phyloP scores from a whole-genome alignment of 257 asterid genomes.

The Capsicum baccatum region DNA sequence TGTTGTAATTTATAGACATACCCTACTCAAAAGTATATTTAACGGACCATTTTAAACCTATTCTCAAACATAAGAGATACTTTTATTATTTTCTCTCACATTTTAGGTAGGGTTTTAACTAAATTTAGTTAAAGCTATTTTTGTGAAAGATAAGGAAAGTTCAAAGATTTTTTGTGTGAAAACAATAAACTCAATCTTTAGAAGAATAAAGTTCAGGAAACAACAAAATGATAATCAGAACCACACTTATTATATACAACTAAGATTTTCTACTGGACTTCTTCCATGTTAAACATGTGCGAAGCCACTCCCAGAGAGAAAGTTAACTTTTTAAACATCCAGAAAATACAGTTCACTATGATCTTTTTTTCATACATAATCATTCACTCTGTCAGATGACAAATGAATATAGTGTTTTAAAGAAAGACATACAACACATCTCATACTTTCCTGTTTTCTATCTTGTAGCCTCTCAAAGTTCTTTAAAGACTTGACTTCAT shows the following conservation, averaged over 20 bases:
- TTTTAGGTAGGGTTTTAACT: too few relatives aligned
- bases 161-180: too few relatives aligned
- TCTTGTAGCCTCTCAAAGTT: neutral
- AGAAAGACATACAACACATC: neutral
- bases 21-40: too few relatives aligned
- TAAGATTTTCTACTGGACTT: neutral
- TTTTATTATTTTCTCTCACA: too few relatives aligned
- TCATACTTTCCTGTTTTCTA: neutral
- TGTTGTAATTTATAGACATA: too few relatives aligned
- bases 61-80: too few relatives aligned
- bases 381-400: neutral
- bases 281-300: neutral
- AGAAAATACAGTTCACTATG: neutral
- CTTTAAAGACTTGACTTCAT: neutral
- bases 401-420: neutral
- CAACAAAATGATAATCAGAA: neutral
- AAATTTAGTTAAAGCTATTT: too few relatives aligned
- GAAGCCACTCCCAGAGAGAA: constrained; percentile 7
- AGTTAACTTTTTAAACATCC: neutral
- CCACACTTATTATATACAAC: neutral
- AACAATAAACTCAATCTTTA: neutral
- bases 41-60: too few relatives aligned
- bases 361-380: neutral
- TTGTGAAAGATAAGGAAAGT: too few relatives aligned
- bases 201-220: neutral